Base-by-base conservation (phyloP, 352 stramenopile genomes). In the Phytophthora ramorum region DNA sequence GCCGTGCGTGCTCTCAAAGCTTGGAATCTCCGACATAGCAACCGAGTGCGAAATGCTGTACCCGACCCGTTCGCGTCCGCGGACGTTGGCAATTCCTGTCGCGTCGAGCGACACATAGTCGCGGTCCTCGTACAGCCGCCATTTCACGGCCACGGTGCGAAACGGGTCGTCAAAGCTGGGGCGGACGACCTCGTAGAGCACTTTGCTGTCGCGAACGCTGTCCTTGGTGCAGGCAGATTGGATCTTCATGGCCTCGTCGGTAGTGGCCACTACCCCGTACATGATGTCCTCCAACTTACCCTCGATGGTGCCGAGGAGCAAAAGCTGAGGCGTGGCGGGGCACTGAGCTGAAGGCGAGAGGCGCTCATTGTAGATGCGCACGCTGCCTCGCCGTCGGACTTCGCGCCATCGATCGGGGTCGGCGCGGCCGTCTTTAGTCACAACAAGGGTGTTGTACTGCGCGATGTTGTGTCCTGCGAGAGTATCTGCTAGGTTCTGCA, bases 131-230 rank as follows among this genome's bases (percentile, higher is more conserved):
- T 80, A 81, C 7, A 80, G 55, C 13, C 69, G 58, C 73, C 76
- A 81, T 52, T 79, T 81, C 30, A 79, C 55, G 3, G 60, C 61
- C n/a, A 81, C 60, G 13, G 68, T 60, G 24, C 73, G 76, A 48
- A 89, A 91, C 26, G 83, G 83, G 56, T 87, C 70, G 35, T 87
- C 76, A 10, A 69, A 58, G 44, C 72, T 89, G 16, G 83, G 78
- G 4, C 60, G 58, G 10, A 88, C 67, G 37, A 89, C 71, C 4
- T 77, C 72, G 34, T 71, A 73, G 12, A 91, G 65, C 19, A 87
- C 66, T 13, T 79, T 83, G 51, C 80, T 75, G 43, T 91, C 81
- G 35, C 56, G 49, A 19, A 87, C 52, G 22, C 58, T 72, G 59
- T 89, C 78, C 16, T 82, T 71, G 4, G 78, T 71, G 62, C 85